These are phyloP conservation scores for Quambalaria eucalypti DNA, from an alignment of 1,284 basidiomycete species.

Conservation along the genomic window DNA sequence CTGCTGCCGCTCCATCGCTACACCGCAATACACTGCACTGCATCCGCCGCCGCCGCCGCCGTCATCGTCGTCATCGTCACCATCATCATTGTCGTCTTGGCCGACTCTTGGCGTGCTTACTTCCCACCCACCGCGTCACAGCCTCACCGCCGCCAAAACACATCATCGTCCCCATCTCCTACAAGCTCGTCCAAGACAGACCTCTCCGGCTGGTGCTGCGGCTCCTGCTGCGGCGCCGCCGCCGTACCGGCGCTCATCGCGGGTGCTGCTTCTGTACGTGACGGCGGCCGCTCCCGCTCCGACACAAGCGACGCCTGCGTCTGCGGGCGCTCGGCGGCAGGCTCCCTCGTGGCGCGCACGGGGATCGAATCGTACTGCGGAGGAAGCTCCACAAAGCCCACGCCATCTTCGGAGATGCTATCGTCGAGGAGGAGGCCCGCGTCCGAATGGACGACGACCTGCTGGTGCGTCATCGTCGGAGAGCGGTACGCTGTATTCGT, in stretches of 20 bases:
- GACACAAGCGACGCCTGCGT: background rate
- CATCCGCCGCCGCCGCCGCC: too few species aligned
- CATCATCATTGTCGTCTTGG: too few species aligned
- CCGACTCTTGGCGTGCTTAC: too few species aligned
- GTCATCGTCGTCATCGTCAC: too few species aligned
- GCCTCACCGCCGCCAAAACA: background rate
- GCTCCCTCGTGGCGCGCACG: background rate
- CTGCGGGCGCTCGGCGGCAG: background rate
- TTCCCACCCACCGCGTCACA: too few species aligned
- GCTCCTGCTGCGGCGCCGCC: background rate
- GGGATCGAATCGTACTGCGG: slow-evolving; percentile 30
- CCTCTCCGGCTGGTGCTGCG: background rate
- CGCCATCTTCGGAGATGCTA: slow-evolving; percentile 18
- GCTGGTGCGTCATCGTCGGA: background rate
- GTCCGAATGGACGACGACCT: slow-evolving; percentile 24
- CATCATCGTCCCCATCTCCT: background rate
- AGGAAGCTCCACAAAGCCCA: slow-evolving; percentile 22
- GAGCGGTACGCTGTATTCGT: background rate
- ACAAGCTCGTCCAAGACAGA: background rate
- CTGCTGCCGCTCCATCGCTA: too few species aligned
- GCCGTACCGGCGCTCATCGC: background rate
- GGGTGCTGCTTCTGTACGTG: background rate
- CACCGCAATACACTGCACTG: too few species aligned
- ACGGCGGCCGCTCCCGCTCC: background rate
- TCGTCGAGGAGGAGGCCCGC: slow-evolving; percentile 33